Evolutionary conservation across 345 rosid species (phyloP).

Genomic region (Citrus maxima): DNA sequence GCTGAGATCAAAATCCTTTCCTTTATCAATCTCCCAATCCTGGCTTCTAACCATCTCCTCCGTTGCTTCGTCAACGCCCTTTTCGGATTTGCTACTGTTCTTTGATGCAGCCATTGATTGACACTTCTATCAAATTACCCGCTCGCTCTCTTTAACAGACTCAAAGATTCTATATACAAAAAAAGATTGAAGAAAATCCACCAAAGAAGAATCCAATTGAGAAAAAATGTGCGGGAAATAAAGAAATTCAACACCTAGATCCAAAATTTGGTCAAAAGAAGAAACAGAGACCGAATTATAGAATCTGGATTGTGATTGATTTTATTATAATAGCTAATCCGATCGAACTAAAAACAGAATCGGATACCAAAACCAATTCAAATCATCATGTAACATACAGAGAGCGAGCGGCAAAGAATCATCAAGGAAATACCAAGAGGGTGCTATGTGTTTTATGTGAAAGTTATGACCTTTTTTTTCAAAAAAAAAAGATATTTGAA

Average conservation of each 20-base stretch:
- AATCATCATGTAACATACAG: constrained; percentile 17
- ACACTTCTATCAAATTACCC: background rate
- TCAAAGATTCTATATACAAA: background rate
- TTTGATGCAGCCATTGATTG: constrained; percentile 41
- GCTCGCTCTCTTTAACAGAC: constrained; percentile 35
- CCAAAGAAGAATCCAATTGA: background rate
- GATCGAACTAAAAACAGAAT: constrained; percentile 39
- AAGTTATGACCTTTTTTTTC: background rate
- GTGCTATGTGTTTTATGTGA: background rate
- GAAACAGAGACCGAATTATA: constrained; percentile 13
- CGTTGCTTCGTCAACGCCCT: constrained; percentile 31
- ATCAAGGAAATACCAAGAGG: background rate
- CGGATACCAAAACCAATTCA: constrained; percentile 33
- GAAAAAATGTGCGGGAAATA: background rate
- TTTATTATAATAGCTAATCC: constrained; percentile 26
- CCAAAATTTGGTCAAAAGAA: constrained; percentile 26
- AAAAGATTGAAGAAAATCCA: background rate
- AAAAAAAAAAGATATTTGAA: background rate
- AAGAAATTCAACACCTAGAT: constrained; percentile 22
- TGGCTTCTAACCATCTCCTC: constrained; percentile 26
- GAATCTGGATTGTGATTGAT: constrained; percentile 25
- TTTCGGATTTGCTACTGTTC: constrained; percentile 50
- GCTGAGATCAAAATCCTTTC: constrained; percentile 23
- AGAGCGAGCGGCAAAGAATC: constrained; percentile 29
- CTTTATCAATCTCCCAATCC: constrained; percentile 44